These are phyloP conservation scores for Mycena latifolia DNA, from an alignment of 768 basidiomycete species.

Conservation along the genomic window DNA sequence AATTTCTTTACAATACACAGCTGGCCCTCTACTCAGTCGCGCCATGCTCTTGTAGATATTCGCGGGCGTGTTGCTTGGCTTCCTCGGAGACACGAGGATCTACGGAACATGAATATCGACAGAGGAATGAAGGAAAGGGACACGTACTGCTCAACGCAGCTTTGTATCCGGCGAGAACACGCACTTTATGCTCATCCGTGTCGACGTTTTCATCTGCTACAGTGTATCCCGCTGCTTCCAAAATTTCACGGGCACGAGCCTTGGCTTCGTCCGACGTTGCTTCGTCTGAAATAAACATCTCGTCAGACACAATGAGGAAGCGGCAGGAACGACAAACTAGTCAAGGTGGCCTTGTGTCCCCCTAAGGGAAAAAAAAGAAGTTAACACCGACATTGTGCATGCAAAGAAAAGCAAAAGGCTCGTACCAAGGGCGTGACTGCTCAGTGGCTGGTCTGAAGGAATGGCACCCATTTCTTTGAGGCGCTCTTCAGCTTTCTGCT, in stretches of 20 bases:
- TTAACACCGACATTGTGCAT: neutral
- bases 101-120: conserved; percentile 31
- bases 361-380: conserved; percentile 45
- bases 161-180: conserved; percentile 69
- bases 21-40: conserved; percentile 28
- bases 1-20: too few relatives aligned
- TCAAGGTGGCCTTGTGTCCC: conserved; percentile 65
- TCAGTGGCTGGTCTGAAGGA: conserved; percentile 12
- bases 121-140: neutral
- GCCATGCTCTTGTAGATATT: conserved; percentile 50
- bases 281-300: conserved; percentile 52
- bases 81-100: conserved; percentile 61
- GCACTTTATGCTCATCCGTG: conserved; percentile 54
- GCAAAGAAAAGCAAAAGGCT: too few relatives aligned
- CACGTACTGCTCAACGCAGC: conserved; percentile 63
- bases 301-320: neutral
- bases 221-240: conserved; percentile 57
- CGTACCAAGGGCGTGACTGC: conserved; percentile 7
- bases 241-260: conserved; percentile 63
- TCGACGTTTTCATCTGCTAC: conserved; percentile 20
- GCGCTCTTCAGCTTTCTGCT: conserved; percentile 53
- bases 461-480: conserved; percentile 51
- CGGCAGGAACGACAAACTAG: conserved; percentile 45
- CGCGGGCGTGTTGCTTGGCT: conserved; percentile 62
- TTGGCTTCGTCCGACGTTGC: conserved; percentile 63